phyloP scores from a whole-genome alignment of 768 basidiomycete species.

The Rhodotorula graminis region DNA sequence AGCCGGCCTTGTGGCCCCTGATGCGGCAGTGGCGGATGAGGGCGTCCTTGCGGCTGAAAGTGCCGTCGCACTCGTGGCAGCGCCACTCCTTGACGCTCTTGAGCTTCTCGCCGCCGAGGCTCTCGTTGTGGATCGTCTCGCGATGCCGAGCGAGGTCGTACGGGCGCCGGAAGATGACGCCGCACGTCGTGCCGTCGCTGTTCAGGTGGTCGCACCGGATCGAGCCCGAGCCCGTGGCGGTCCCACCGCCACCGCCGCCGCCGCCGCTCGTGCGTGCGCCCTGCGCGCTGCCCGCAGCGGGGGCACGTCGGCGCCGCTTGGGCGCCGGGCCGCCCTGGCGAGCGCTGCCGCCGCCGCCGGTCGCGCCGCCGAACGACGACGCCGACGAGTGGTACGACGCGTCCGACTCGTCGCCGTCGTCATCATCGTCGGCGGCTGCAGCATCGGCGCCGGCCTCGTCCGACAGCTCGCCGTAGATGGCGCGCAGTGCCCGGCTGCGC shows the following conservation, averaged over 20 bases:
- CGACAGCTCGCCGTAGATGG: constrained; percentile 67
- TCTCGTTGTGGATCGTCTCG: constrained; percentile 42
- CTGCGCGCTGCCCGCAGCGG: not conserved
- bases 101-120: constrained; percentile 27
- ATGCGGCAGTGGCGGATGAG: constrained; percentile 30
- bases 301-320: constrained; percentile 13
- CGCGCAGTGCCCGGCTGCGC: constrained; percentile 57
- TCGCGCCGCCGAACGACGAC: not conserved
- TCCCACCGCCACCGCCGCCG: not conserved
- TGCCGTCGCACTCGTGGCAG: constrained; percentile 32
- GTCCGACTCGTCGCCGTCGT: constrained; percentile 15
- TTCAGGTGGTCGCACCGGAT: constrained; percentile 26
- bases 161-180: constrained; percentile 40
- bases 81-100: constrained; percentile 31
- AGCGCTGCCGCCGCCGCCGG: not conserved
- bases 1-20: constrained; percentile 13
- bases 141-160: constrained; percentile 43
- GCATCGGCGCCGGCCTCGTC: constrained; percentile 49
- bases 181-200: constrained; percentile 15
- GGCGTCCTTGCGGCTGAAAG: constrained; percentile 35
- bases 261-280: not conserved
- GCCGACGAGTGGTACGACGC: constrained; percentile 23
- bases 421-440: constrained; percentile 49
- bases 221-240: not conserved
- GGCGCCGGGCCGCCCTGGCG: not conserved